Conservation (phyloP, 169 alveolate species). For the Plasmodium knowlesi region DNA sequence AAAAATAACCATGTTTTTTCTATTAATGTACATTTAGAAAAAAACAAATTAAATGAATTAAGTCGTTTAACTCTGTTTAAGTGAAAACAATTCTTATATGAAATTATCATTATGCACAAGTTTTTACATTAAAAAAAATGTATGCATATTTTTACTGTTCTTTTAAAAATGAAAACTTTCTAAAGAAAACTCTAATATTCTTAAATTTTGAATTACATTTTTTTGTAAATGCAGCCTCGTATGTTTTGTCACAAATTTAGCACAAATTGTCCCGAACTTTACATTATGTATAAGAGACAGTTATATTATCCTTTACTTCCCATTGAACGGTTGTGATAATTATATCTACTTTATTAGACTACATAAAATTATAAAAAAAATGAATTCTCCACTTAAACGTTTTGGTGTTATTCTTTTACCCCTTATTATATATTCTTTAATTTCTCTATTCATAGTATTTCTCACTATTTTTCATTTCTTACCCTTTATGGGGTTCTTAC, state of each 20-base stretch:
- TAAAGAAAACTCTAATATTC: slow-evolving; percentile 14
- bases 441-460: background rate
- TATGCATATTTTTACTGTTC: background rate
- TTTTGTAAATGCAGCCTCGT: background rate
- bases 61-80: slow-evolving; percentile 10
- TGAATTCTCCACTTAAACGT: background rate
- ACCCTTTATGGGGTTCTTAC: background rate
- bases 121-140: slow-evolving; percentile 5
- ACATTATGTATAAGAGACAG: background rate
- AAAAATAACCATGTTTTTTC: slow-evolving; percentile 1
- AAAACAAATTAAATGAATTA: slow-evolving; percentile 11
- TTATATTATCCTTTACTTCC: background rate
- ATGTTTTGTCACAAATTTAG: background rate
- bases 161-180: slow-evolving; percentile 20
- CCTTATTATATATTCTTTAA: background rate
- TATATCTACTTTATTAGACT: background rate
- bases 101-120: slow-evolving; percentile 7
- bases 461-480: background rate
- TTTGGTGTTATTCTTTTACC: background rate
- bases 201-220: slow-evolving; percentile 13
- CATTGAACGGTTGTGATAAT: background rate
- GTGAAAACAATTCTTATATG: slow-evolving; percentile 11
- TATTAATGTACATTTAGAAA: slow-evolving; percentile 12
- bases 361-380: background rate
- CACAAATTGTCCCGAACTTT: background rate